A percentile compares a stretch with the other conserved stretches of the same genome.
Conservation (phyloP, 2,329 filamentous ascomycete species). For the Hymenoscyphus fraxineus region DNA sequence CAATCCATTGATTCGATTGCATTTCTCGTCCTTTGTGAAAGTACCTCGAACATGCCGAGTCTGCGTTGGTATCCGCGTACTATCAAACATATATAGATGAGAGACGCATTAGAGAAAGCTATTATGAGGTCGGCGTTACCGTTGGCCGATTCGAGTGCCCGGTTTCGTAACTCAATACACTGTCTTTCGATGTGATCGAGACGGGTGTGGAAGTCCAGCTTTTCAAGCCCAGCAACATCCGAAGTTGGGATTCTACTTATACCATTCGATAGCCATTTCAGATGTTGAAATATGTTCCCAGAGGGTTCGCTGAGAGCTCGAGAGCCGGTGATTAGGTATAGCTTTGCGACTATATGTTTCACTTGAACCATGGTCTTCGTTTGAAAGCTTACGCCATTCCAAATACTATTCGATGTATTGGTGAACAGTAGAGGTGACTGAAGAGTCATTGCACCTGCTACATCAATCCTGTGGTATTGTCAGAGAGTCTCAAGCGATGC, state of each 20-base stretch:
- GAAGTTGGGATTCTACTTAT: neutral
- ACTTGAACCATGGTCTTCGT: neutral
- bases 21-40: neutral
- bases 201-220: neutral
- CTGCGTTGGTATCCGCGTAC: neutral
- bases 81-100: slow-evolving; percentile 3
- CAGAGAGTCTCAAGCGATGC: neutral
- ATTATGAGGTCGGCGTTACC: neutral
- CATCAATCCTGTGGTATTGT: slow-evolving; percentile 1
- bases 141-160: neutral
- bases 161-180: slow-evolving; percentile 1
- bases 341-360: neutral
- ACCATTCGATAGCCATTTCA: neutral
- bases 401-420: neutral
- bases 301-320: no score
- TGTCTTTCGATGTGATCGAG: neutral
- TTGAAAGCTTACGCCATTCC: neutral
- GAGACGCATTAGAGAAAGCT: slow-evolving; percentile 1
- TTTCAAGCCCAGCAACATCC: neutral
- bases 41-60: neutral
- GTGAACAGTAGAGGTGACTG: neutral
- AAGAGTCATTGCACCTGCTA: neutral
- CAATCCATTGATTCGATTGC: slow-evolving; percentile 1
- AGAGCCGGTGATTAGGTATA: neutral
- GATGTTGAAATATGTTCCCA: neutral